phyloP scores from a whole-genome alignment of 192 early-diverging fungal species.

The Coemansia sp. region DNA sequence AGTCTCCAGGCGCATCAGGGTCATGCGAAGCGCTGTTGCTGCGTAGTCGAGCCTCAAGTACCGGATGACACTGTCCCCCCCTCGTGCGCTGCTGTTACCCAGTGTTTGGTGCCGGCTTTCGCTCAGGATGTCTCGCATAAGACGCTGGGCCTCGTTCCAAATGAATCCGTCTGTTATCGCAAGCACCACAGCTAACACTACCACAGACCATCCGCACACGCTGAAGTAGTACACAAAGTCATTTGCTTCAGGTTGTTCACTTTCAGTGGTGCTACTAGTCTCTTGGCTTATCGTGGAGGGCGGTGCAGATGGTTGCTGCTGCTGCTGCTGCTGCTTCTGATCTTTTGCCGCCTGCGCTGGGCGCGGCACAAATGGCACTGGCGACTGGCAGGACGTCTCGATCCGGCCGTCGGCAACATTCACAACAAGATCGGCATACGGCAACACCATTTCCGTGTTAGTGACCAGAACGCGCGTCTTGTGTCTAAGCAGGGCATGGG shows the following conservation, averaged over 20 bases:
- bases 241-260: not conserved
- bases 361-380: not conserved
- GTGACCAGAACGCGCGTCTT: slow-evolving; percentile 84
- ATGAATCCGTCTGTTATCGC: not conserved
- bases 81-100: not conserved
- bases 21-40: not conserved
- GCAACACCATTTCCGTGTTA: not conserved
- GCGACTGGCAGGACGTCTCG: not conserved
- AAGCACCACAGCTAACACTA: not conserved
- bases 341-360: not conserved
- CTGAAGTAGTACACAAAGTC: slow-evolving; percentile 13
- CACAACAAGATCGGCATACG: slow-evolving; percentile 12
- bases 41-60: slow-evolving; percentile 10
- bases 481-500: slow-evolving; percentile 41
- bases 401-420: slow-evolving; percentile 3
- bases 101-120: slow-evolving; percentile 1
- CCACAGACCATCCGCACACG: slow-evolving; percentile 5
- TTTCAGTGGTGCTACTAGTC: not conserved
- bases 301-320: not conserved
- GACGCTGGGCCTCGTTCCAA: not conserved
- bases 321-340: not conserved
- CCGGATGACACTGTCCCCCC: not conserved
- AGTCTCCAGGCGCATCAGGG: not conserved
- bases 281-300: not conserved
- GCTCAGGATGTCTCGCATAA: not conserved